A percentile compares a stretch with the other conserved stretches of the same genome.
Conservation (phyloP, 2,329 filamentous ascomycete genomes). For the Nemania abortiva region DNA sequence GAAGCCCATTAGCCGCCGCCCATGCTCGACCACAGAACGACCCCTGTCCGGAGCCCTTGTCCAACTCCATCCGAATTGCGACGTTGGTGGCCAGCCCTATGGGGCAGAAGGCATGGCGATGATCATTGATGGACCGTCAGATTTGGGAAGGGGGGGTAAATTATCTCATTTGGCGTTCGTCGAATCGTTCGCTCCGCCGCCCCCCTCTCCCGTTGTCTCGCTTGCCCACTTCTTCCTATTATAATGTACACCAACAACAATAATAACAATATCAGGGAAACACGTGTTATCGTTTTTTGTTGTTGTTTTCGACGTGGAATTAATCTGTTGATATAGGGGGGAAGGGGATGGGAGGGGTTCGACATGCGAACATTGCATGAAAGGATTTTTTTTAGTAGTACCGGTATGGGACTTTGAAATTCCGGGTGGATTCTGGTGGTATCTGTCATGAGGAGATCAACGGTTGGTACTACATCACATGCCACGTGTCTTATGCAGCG, state of each 20-base stretch:
- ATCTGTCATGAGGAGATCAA: conserved; percentile 25
- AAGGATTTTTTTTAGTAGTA: conserved; percentile 2
- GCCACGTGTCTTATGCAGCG: conserved; percentile 26
- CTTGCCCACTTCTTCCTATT: not conserved
- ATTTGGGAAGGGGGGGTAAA: conserved; percentile 25
- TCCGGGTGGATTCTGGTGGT: conserved; percentile 19
- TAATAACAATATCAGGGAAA: conserved; percentile 3
- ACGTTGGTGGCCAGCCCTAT: conserved; percentile 37
- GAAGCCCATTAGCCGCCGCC: conserved; percentile 26
- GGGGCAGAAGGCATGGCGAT: conserved; percentile 29
- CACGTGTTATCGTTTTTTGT: conserved; percentile 12
- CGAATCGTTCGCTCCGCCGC: conserved; percentile 15
- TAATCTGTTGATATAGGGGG: not conserved
- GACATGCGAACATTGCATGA: conserved; percentile 29
- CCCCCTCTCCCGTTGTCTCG: not conserved
- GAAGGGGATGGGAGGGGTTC: not conserved
- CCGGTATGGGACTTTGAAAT: conserved; percentile 31
- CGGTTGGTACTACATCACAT: conserved; percentile 10
- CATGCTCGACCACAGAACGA: conserved; percentile 2
- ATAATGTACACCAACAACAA: not conserved
- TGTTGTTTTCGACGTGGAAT: conserved; percentile 12
- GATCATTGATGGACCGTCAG: conserved; percentile 27
- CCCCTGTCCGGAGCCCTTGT: no score
- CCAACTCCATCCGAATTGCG: not conserved
- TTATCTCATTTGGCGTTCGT: conserved; percentile 31